Conservation (phyloP, 2,329 filamentous ascomycete genomes). For the Colletotrichum neosansevieriae region DNA sequence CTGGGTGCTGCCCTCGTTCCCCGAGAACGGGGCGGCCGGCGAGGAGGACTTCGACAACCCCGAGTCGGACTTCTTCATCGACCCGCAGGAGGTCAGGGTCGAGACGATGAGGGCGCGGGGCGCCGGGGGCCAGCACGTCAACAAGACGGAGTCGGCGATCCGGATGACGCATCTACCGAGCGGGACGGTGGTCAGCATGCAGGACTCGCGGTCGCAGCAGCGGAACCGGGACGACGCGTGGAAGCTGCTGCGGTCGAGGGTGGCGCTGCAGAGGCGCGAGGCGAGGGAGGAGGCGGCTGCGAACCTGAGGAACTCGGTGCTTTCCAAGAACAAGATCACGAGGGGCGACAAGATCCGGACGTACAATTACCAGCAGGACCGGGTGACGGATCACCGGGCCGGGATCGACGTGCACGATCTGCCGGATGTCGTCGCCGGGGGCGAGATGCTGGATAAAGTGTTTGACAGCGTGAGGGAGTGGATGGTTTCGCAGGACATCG, state of each 20-base stretch:
- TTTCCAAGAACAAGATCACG: conserved; percentile 85
- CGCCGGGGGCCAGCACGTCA: conserved; percentile 97
- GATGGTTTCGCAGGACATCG: conserved; percentile 81
- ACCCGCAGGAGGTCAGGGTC: conserved; percentile 82
- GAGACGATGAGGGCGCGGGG: conserved; percentile 95
- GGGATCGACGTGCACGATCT: conserved; percentile 84
- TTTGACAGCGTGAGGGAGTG: conserved; percentile 84
- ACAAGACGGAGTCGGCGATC: conserved; percentile 97
- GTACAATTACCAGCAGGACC: conserved; percentile 82
- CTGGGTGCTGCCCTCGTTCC: conserved; percentile 89
- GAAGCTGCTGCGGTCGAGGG: conserved; percentile 82
- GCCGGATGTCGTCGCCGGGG: conserved; percentile 82
- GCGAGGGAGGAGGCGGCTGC: conserved; percentile 85
- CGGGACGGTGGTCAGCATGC: conserved; percentile 88
- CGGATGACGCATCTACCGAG: conserved; percentile 92
- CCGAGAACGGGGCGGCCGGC: conserved; percentile 64
- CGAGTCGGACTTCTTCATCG: conserved; percentile 90
- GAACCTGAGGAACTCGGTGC: conserved; percentile 79
- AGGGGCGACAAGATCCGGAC: conserved; percentile 94
- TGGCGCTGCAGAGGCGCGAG: conserved; percentile 85
- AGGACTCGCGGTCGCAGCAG: conserved; percentile 91
- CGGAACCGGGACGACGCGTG: conserved; percentile 91
- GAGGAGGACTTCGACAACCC: conserved; percentile 79
- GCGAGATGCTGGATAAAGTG: conserved; percentile 76
- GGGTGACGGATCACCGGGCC: conserved; percentile 90